Percentiles rank a stretch among this genome's conserved stretches.
phyloP scores from a whole-genome alignment of 441 rosid genomes.

The Hypseocharis bilobata region DNA sequence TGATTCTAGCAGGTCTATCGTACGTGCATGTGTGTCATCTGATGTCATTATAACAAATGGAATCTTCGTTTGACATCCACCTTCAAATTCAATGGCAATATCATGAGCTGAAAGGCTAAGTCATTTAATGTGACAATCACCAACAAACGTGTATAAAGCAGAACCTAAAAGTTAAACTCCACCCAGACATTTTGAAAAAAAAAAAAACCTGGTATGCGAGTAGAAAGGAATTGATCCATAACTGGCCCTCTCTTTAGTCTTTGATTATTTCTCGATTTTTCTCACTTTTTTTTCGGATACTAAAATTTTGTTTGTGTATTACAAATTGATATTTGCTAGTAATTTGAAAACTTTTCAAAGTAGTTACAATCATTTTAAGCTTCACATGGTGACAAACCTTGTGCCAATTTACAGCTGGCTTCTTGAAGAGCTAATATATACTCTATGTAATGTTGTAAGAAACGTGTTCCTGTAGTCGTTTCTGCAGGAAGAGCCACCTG shows the following conservation, averaged over 20 bases:
- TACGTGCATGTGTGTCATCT: conserved; percentile 83
- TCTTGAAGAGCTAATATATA: conserved; percentile 78
- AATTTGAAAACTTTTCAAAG: neutral
- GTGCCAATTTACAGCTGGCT: conserved; percentile 49
- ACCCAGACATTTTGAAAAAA: neutral
- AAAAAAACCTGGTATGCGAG: neutral
- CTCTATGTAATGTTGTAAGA: conserved; percentile 76
- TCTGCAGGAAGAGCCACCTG: conserved; percentile 94
- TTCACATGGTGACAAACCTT: conserved; percentile 40
- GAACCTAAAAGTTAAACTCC: neutral
- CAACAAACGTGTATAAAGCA: neutral
- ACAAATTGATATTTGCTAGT: neutral
- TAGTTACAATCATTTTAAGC: neutral
- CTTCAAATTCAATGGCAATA: conserved; percentile 31
- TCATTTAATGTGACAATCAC: neutral
- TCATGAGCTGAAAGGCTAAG: neutral
- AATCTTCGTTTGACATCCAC: conserved; percentile 44
- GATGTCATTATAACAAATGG: conserved; percentile 94
- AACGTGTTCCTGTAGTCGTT: conserved; percentile 75
- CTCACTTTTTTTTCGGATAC: too few species aligned
- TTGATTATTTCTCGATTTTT: neutral
- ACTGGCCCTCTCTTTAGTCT: neutral
- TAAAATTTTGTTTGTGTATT: neutral
- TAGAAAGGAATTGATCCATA: neutral
- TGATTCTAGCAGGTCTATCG: conserved; percentile 52